Base-by-base conservation (phyloP, 345 rosid species). In the Laguncularia racemosa region DNA sequence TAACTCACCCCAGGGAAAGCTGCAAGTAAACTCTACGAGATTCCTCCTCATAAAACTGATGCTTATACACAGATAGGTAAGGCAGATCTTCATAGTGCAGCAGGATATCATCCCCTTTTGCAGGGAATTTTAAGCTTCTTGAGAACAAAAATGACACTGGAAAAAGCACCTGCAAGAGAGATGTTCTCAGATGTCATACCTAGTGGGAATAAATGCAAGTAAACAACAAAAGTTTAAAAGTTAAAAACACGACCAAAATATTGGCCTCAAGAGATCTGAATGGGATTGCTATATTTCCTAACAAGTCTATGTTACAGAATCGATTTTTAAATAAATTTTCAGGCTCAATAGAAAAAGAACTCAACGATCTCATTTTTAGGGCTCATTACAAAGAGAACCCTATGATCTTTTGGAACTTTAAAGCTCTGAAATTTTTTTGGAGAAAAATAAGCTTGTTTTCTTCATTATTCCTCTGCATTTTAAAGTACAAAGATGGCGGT, bases 11-110 rank as follows among this genome's bases (percentile, higher is more conserved):
- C 47, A 89, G 57, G 70, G 92, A 83, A 71, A 93, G 82, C 66
- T 93, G 91, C 75, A 93, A 72, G 81, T 89, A 56, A 73, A 93
- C 82, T 77, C 85, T 81, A n/a, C 97, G 86, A 62, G 81, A 74
- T 67, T 82, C 76, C 16, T 79, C 73, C 4, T 52, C 61, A 20
- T 64, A 72, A 14, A 63, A 55, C 48, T 58, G 73, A 7, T 84
- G 79, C 65, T 73, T 84, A 62, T 66, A 68, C 52, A 62, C 56
- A 64, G 74, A 78, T 62, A 93, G 26, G 55, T 78, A 63, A 28
- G 99, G 99, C 43, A 87, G 84, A 46, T 58, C 61, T 71, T 48
- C 66, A 57, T 85, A 77, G 38, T 53, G 79, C 71, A 79, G 65
- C 66, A 64, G 53, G 64, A 84, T 61, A 6, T 67, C 86, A 67